Evolutionary conservation across 2,329 filamentous ascomycete genomes (phyloP), one percentile per base, ranked within the genome.

Genomic region (Diaporthe aspalathi): DNA sequence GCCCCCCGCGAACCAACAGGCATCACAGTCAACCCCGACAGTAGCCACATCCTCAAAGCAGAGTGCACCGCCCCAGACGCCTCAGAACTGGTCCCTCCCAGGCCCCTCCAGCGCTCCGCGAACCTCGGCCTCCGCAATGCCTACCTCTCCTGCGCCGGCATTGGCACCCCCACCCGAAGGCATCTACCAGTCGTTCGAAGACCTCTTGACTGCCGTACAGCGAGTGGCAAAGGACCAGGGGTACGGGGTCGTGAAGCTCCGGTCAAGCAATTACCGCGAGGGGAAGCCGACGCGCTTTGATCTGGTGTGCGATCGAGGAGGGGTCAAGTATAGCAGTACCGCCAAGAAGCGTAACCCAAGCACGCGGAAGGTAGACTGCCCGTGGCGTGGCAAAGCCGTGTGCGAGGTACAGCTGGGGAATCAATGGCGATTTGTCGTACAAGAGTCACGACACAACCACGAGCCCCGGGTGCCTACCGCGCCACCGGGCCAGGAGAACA

Each of bases 311-410:
- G 88, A 90, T 74, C 87, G 88, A 50, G 88, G 88, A 68, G 88
- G 88, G 72, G 88, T 90, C 77, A 90, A 90, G 80, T 90, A 90
- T 80, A 89, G 83, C 81, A 90, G 88, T 79, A 90, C 88, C 1
- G 88, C 88, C 9, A 90, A 90, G 83, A 90, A 90, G 81, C 86
- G 88, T 70, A 90, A 89, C 75, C 88, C 88, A 1, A 89, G 87
- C 68, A 90, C 88, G 53, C 87, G 88, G 77, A 90, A 90, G 80
- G 87, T 90, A 69, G 88, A 90, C 78, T 90, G 88, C 70, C 88
- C 88, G 14, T 90, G 89, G 82, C 86, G 88, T 67, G 88, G 88
- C 69, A 90, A 90, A 81, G 88, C 88, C 29, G 88, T 90, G 27
- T 90, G 88, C 73, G 88, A 90, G 76, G 88, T 90, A 8, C 88